Conservation (phyloP, 352 stramenopile species). For the Hyaloperonospora arabidopsidis region DNA sequence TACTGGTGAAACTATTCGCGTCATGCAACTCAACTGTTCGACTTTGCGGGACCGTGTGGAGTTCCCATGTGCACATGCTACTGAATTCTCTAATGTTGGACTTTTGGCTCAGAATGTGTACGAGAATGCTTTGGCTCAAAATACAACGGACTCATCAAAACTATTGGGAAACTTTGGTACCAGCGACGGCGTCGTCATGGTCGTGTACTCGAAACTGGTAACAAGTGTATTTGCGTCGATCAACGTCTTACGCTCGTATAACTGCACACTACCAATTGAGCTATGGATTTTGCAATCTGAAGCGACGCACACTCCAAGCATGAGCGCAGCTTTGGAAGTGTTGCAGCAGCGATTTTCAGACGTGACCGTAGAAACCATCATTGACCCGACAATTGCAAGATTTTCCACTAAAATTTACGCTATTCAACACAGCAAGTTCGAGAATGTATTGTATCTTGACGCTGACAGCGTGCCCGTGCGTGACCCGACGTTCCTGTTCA, state of each 20-base stretch:
- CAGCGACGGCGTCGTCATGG: constrained; percentile 42
- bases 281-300: constrained; percentile 46
- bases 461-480: constrained; percentile 43
- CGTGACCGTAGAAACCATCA: constrained; percentile 26
- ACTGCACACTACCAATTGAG: constrained; percentile 48
- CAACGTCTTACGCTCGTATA: constrained; percentile 30
- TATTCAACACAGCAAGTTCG: constrained; percentile 31
- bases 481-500: constrained; percentile 48
- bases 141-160: too few relatives aligned
- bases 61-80: constrained; percentile 40
- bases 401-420: constrained; percentile 50
- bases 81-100: too few relatives aligned
- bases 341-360: constrained; percentile 21
- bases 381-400: constrained; percentile 19
- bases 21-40: constrained; percentile 33
- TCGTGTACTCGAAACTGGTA: constrained; percentile 48
- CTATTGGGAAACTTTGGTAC: too few relatives aligned
- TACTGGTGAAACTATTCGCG: constrained; percentile 26
- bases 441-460: constrained; percentile 42
- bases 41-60: constrained; percentile 21
- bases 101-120: too few relatives aligned
- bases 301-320: constrained; percentile 24
- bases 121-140: too few relatives aligned
- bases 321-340: constrained; percentile 14
- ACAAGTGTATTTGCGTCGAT: constrained; percentile 37